A percentile compares a stretch with the other conserved stretches of the same genome.
Evolutionary conservation across 352 stramenopile genomes (phyloP).

Genomic region (Aphanomyces euteiches): DNA sequence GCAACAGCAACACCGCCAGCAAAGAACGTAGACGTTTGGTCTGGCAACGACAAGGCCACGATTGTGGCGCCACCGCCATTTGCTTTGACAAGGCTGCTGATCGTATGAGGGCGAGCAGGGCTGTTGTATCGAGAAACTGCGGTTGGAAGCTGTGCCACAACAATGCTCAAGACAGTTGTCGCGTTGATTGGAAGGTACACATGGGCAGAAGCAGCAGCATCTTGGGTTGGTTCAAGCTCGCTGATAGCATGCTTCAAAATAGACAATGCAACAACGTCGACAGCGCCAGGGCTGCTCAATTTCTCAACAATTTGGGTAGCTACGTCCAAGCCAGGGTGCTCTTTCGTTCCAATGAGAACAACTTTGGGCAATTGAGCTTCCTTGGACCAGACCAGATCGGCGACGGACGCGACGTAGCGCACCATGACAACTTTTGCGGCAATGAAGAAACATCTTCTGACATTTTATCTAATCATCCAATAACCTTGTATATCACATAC

Average conservation of each 20-base stretch:
- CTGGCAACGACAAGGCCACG: constrained; percentile 52
- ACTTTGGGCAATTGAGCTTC: constrained; percentile 19
- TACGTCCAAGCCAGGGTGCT: constrained; percentile 7
- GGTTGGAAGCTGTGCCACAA: constrained; percentile 41
- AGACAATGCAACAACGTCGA: not conserved
- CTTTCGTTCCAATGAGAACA: constrained; percentile 25
- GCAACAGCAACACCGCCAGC: constrained; percentile 52
- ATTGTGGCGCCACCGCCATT: constrained; percentile 38
- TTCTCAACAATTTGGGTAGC: not conserved
- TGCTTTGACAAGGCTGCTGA: constrained; percentile 56
- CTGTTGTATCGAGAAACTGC: constrained; percentile 67
- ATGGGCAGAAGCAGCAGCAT: constrained; percentile 12
- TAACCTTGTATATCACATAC: not conserved
- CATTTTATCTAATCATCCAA: not conserved
- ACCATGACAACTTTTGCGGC: constrained; percentile 22
- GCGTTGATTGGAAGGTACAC: constrained; percentile 19
- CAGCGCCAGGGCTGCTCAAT: not conserved
- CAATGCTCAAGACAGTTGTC: constrained; percentile 5
- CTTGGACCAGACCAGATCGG: not conserved
- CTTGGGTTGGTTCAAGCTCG: constrained; percentile 6
- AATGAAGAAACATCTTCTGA: not conserved
- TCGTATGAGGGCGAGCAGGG: constrained; percentile 67
- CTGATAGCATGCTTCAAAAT: constrained; percentile 20
- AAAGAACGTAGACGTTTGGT: constrained; percentile 51
- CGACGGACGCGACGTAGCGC: constrained; percentile 13